Evolutionary conservation across 192 early-diverging fungal species (phyloP), one percentile per base, ranked within the genome.

Genomic region (Paraglomus brasilianum): DNA sequence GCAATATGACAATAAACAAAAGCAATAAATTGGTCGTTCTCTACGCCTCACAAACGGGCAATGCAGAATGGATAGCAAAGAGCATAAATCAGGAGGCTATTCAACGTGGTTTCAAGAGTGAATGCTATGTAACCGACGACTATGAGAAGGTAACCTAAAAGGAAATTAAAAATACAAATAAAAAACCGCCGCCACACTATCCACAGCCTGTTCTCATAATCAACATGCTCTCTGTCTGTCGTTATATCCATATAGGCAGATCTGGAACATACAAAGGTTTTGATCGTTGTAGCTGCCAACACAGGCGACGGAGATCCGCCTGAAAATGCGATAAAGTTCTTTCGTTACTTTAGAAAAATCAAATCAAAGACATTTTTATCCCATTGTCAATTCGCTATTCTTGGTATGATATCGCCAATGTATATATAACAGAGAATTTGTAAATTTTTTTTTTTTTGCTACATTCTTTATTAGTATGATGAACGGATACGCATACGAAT

Each of bases 281-380:
- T 92, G 5, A 85, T 98, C 58, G 84, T 95, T 73, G 89, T 98
- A 0, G 82, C 89, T 19, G 95, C 94, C 0, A 96, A 92, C 7
- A 98, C 95, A 0, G 95, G 95, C 8, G 95, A 98, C 74, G 95
- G 95, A 40, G 95, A 98, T 75, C 91, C 93, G 46, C 95, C 95
- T 6, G 95, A 98, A 76, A 98, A 98, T 80, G 84, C 93, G 0
- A 85, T 88, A 10, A 92, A 93, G 73, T 96, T 96, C 75, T 96
- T 90, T 88, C 80, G 93, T 6, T 89, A 84, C 50, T 72, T 95
- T 41, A 84, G 93, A 41, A 86, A 87, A 47, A 81, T 89, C n/a
- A 88, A 87, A 57, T 82, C 86, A 7, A 83, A 84, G 21, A 74
- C 78, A 0, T 88, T 84, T 52, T 80, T 89, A 19, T 73, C 77